A percentile compares a stretch with the other conserved stretches of the same genome.
Evolutionary conservation across 1,284 basidiomycete genomes (phyloP).

Genomic region (Austroboletus niveus): DNA sequence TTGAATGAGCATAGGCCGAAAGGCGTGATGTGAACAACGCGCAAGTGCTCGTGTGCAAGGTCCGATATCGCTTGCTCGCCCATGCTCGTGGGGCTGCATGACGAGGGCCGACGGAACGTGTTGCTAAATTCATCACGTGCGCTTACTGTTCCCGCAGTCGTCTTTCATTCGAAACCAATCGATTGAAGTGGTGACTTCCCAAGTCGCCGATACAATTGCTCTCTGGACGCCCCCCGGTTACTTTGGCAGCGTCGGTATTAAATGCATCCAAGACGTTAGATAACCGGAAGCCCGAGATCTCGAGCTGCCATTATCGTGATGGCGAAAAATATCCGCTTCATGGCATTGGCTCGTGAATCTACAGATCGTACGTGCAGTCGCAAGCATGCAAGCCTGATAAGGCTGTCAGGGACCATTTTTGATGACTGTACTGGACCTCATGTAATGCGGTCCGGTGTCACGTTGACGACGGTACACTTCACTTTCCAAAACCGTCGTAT

Average conservation of each 20-base stretch:
- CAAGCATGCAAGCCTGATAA: neutral
- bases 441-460: neutral
- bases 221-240: slow-evolving; percentile 10
- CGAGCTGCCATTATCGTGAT: slow-evolving; percentile 5
- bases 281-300: slow-evolving; percentile 9
- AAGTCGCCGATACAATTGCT: slow-evolving; percentile 18
- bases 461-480: neutral
- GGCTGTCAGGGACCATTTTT: neutral
- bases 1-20: slow-evolving; percentile 1
- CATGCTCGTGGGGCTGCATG: slow-evolving; percentile 5
- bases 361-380: slow-evolving; percentile 2
- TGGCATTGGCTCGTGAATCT: slow-evolving; percentile 1
- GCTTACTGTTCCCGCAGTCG: slow-evolving; percentile 4
- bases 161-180: neutral
- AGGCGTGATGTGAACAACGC: slow-evolving; percentile 13
- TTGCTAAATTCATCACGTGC: slow-evolving; percentile 15
- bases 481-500: slow-evolving; percentile 4
- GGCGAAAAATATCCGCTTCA: slow-evolving; percentile 5
- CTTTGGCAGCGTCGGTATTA: slow-evolving; percentile 8
- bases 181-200: slow-evolving; percentile 17
- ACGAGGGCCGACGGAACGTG: slow-evolving; percentile 1
- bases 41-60: slow-evolving; percentile 7
- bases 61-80: slow-evolving; percentile 9
- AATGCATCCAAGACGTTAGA: neutral
- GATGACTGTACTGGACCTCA: neutral